Conservation (phyloP, 768 basidiomycete genomes). For the Podaxis sp. region DNA sequence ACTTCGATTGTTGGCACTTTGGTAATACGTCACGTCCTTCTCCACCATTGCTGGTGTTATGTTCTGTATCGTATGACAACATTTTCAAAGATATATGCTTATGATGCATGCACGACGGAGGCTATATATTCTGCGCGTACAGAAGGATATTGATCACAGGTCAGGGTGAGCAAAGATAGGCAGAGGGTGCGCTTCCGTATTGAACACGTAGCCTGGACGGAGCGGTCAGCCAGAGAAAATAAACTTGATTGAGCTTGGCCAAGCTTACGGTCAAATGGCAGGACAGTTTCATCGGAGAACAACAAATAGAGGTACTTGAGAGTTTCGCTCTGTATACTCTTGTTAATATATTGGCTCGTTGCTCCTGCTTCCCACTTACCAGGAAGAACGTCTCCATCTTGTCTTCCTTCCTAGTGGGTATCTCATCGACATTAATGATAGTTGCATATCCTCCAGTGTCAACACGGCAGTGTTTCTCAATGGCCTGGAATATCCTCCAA, state of each 20-base stretch:
- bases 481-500: constrained; percentile 89
- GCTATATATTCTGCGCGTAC: background rate
- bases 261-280: constrained; percentile 73
- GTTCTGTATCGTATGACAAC: constrained; percentile 13
- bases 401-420: constrained; percentile 70
- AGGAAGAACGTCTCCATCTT: constrained; percentile 97
- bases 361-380: constrained; percentile 42
- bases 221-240: background rate
- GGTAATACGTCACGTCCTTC: background rate
- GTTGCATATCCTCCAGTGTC: constrained; percentile 82
- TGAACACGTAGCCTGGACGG: constrained; percentile 77
- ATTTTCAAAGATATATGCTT: constrained; percentile 5
- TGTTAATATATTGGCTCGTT: background rate
- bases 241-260: background rate
- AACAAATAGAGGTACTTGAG: constrained; percentile 89
- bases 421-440: constrained; percentile 80
- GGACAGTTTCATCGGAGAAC: constrained; percentile 70
- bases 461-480: constrained; percentile 78
- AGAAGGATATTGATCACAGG: constrained; percentile 1
- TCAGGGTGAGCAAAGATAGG: constrained; percentile 57
- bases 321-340: constrained; percentile 69
- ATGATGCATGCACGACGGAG: constrained; percentile 9
- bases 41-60: background rate
- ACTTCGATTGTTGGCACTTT: constrained; percentile 2
- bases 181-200: constrained; percentile 73